Percentiles rank a stretch among this genome's conserved stretches.
Evolutionary conservation across 352 stramenopile species (phyloP).

Genomic region (Phytophthora pisi): DNA sequence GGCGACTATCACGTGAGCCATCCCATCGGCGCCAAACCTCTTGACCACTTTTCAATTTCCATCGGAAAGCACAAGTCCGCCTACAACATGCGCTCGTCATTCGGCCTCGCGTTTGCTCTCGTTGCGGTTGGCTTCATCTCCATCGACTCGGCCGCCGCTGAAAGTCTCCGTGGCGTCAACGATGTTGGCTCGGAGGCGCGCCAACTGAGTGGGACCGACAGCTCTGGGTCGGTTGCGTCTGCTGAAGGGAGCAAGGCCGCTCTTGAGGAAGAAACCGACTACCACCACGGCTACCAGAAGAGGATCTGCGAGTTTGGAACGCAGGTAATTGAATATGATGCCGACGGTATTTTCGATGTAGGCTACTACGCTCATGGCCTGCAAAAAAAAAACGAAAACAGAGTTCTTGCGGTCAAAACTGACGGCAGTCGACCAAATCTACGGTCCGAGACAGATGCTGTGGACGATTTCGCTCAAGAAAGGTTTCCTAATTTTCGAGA

Average conservation of each 20-base stretch:
- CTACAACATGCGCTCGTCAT: slow-evolving; percentile 13
- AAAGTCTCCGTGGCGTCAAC: slow-evolving; percentile 9
- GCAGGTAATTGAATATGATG: too few species aligned
- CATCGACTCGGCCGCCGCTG: not conserved
- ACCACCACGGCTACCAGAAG: not conserved
- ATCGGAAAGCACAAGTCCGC: not conserved
- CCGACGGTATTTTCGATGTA: too few species aligned
- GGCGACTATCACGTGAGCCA: not conserved
- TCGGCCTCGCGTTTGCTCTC: slow-evolving; percentile 1
- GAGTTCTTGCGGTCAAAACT: too few species aligned
- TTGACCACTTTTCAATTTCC: slow-evolving; percentile 18
- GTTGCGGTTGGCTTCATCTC: not conserved
- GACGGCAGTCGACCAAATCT: too few species aligned
- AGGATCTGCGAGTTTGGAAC: not conserved
- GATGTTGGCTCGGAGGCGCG: slow-evolving; percentile 12
- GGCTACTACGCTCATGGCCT: too few species aligned
- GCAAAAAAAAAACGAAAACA: too few species aligned
- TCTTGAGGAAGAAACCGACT: not conserved
- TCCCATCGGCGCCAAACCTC: not conserved
- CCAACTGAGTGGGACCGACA: slow-evolving; percentile 8
- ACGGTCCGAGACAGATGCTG: too few species aligned
- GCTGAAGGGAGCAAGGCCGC: slow-evolving; percentile 14
- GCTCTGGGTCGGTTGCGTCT: not conserved
- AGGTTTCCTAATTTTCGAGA: too few species aligned
- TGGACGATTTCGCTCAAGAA: too few species aligned